Percentiles rank a stretch among this genome's conserved stretches.
Evolutionary conservation across 306 rosid genomes (phyloP).

Genomic region (Prunus mira): DNA sequence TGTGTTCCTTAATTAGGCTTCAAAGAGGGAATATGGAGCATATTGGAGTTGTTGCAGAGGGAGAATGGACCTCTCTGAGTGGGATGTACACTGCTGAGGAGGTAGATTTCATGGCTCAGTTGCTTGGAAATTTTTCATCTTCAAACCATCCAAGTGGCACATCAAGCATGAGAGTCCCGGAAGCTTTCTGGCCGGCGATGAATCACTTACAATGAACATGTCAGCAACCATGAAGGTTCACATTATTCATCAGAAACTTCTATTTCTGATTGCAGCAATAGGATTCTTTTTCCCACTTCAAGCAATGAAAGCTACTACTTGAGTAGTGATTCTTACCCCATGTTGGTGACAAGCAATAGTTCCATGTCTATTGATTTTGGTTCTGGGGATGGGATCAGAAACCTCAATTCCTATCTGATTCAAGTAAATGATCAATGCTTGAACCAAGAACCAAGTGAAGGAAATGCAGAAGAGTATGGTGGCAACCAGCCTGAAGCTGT

Average conservation of each 20-base stretch:
- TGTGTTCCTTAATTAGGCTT: neutral
- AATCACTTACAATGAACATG: conserved; percentile 26
- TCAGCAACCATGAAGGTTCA: conserved; percentile 29
- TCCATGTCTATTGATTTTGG: conserved; percentile 32
- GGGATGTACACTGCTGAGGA: conserved; percentile 38
- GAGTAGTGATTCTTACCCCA: conserved; percentile 24
- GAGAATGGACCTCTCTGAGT: conserved; percentile 43
- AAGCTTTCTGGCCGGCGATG: conserved; percentile 44
- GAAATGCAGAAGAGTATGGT: conserved; percentile 28
- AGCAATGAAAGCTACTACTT: conserved; percentile 20
- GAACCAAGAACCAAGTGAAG: conserved; percentile 35
- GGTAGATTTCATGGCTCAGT: conserved; percentile 39
- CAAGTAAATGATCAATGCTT: conserved; percentile 31
- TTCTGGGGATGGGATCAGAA: conserved; percentile 30
- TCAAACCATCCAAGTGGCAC: neutral
- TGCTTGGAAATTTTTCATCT: conserved; percentile 20
- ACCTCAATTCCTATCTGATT: conserved; percentile 15
- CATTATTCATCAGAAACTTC: conserved; percentile 36
- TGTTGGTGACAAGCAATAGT: conserved; percentile 17
- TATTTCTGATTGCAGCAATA: conserved; percentile 17
- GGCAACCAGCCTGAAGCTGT: conserved; percentile 8
- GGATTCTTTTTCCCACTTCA: conserved; percentile 12
- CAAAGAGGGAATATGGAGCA: conserved; percentile 29
- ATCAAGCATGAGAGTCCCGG: conserved; percentile 28
- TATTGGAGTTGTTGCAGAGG: conserved; percentile 26